Evolutionary conservation across 2,329 filamentous ascomycete genomes (phyloP), one percentile per base, ranked within the genome.

Genomic region (Xenoacremonium recifei): DNA sequence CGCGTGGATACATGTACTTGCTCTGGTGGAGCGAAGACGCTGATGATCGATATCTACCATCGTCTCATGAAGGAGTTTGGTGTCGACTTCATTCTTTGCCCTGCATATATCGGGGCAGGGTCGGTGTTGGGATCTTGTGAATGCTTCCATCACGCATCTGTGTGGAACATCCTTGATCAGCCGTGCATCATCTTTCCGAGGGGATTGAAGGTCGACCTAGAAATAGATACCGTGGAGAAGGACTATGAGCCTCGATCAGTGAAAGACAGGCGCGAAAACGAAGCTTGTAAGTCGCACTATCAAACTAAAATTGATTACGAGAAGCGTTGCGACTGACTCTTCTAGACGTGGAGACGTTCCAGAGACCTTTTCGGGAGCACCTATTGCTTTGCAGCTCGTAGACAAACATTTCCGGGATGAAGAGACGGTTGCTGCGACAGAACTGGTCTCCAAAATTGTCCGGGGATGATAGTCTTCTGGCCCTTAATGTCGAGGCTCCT

Each of bases 81-180:
- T 10, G 45, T 62, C 2, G 57, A 61, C 31, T 50, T 60, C 21
- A 52, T 61, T 7, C 48, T 61, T 12, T 59, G 56, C 21, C 59
- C 59, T 1, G 50, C 49, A 2, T 60, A 51, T 13, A 42, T 55
- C 3, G 59, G 58, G 12, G 48, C 45, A 7, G 54, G 49, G 2
- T 47, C 50, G 2, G 40, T 27, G 4, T 45, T 50, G 5, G 58
- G 50, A 3, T 45, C 50, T 13, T 39, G 50, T 4, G 48, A 53
- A 11, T 59, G 59, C 31, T 60, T 49, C 44, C 40, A 42, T 16
- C 64, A 65, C 38, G 64, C 61, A 1, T 50, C 54, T 4, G 55
- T 62, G 17, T 64, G 58, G 55, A 65, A 65, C 23, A 51, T 61
- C 4, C 55, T 64, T 2, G 62, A 65, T 29, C 51, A 58, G 11